Conservation (phyloP, 768 basidiomycete genomes). For the Lepiota brunneoincarnata region DNA sequence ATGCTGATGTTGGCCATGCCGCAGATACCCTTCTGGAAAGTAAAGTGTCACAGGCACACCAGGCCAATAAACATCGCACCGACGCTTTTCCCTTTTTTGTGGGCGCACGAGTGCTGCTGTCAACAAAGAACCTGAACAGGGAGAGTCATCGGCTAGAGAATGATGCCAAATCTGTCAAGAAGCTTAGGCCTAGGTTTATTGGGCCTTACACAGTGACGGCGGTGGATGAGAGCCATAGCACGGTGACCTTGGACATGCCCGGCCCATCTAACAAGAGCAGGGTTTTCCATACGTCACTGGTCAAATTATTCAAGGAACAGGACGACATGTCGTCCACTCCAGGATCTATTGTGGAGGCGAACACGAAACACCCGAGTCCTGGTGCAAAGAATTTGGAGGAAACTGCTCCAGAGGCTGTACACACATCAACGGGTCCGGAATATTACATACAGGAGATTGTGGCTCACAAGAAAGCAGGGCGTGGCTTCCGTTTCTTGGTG, state of each 20-base stretch:
- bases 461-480: background rate
- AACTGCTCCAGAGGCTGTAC: no score
- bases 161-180: slow-evolving; percentile 23
- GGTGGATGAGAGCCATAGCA: background rate
- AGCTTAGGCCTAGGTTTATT: slow-evolving; percentile 36
- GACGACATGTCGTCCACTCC: no score
- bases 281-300: background rate
- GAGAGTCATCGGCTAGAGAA: slow-evolving; percentile 22
- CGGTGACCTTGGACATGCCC: background rate
- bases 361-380: no score
- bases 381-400: no score
- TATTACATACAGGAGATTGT: no score
- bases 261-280: background rate
- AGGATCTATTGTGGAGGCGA: no score
- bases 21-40: slow-evolving; percentile 27
- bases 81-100: slow-evolving; percentile 21
- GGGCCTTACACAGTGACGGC: slow-evolving; percentile 23
- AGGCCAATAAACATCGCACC: slow-evolving; percentile 25
- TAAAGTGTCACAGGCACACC: slow-evolving; percentile 26
- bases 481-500: background rate
- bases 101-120: slow-evolving; percentile 31
- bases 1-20: slow-evolving; percentile 20
- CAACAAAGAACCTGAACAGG: slow-evolving; percentile 20
- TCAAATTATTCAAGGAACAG: background rate
- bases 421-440: no score